A percentile compares a stretch with the other conserved stretches of the same genome.
phyloP scores from a whole-genome alignment of 2,329 filamentous ascomycete genomes.

The Pseudogymnoascus sp. region DNA sequence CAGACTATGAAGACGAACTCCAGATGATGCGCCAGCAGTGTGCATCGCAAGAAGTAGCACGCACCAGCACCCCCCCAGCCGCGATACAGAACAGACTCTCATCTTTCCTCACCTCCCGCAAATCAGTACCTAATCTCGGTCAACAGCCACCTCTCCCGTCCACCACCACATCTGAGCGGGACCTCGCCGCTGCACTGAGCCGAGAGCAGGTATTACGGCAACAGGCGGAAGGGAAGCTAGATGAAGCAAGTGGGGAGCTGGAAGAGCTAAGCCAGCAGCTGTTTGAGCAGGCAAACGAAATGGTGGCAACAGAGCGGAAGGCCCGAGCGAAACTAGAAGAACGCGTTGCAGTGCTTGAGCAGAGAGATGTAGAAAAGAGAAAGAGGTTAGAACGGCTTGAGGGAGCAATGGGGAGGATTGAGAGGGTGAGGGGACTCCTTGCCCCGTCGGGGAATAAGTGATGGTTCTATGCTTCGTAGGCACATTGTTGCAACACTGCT shows the following conservation, averaged over 20 bases:
- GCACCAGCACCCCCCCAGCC: slow-evolving; percentile 26
- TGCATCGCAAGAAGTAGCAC: slow-evolving; percentile 33
- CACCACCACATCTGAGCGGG: slow-evolving; percentile 26
- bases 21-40: slow-evolving; percentile 41
- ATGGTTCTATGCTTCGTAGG: not conserved
- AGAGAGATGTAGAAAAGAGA: slow-evolving; percentile 61
- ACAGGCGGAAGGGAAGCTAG: slow-evolving; percentile 59
- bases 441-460: not conserved
- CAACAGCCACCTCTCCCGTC: slow-evolving; percentile 13
- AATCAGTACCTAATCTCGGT: slow-evolving; percentile 34
- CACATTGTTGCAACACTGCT: not conserved
- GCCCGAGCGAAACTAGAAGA: slow-evolving; percentile 64
- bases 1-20: slow-evolving; percentile 75
- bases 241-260: slow-evolving; percentile 60
- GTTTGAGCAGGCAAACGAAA: slow-evolving; percentile 79
- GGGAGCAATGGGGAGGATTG: slow-evolving; percentile 60
- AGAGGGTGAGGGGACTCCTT: slow-evolving; percentile 57
- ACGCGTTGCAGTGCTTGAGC: slow-evolving; percentile 58
- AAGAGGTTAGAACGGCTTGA: slow-evolving; percentile 62
- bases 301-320: slow-evolving; percentile 69
- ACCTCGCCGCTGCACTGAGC: slow-evolving; percentile 54
- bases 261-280: slow-evolving; percentile 68
- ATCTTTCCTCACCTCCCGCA: slow-evolving; percentile 42
- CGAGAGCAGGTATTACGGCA: slow-evolving; percentile 58
- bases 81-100: slow-evolving; percentile 26